Percentiles rank a stretch among this genome's conserved stretches.
These are phyloP conservation scores for Chloris gayana DNA, from an alignment of 176 grass and related monocot species.

Conservation along the genomic window DNA sequence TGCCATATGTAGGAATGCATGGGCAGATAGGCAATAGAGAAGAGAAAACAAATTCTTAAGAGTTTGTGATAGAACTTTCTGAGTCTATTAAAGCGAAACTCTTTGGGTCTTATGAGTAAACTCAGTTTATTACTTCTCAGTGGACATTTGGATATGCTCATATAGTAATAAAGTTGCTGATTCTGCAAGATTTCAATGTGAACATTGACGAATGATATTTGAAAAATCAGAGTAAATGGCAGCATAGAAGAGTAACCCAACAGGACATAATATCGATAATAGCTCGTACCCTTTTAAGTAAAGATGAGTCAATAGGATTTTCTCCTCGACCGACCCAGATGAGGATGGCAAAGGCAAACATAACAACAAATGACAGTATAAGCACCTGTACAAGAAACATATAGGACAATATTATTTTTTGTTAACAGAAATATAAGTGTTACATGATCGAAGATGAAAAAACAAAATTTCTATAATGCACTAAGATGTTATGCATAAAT, in stretches of 20 bases:
- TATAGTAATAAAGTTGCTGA: slow-evolving; percentile 13
- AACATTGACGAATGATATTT: slow-evolving; percentile 14
- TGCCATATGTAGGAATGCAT: slow-evolving; percentile 10
- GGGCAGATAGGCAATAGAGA: slow-evolving; percentile 7
- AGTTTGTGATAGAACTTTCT: neutral
- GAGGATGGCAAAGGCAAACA: slow-evolving; percentile 78
- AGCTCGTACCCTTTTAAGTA: slow-evolving; percentile 66
- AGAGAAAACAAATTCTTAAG: neutral
- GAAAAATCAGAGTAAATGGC: slow-evolving; percentile 24
- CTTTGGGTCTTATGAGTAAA: neutral
- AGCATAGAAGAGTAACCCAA: slow-evolving; percentile 21
- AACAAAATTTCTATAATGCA: slow-evolving; percentile 27
- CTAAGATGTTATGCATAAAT: too few relatives aligned
- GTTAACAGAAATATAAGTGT: slow-evolving; percentile 15
- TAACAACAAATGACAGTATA: slow-evolving; percentile 80
- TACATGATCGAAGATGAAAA: slow-evolving; percentile 30
- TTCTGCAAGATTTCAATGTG: slow-evolving; percentile 18
- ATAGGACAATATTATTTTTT: slow-evolving; percentile 25
- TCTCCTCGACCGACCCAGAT: slow-evolving; percentile 88
- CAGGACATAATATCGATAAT: slow-evolving; percentile 23
- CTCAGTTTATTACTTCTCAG: neutral
- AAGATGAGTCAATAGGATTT: slow-evolving; percentile 86
- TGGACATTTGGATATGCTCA: neutral
- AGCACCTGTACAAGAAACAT: slow-evolving; percentile 63
- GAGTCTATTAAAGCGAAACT: neutral